Evolutionary conservation across 306 rosid genomes (phyloP), one percentile per base, ranked within the genome.

Genomic region (Pyrus bretschneideri): DNA sequence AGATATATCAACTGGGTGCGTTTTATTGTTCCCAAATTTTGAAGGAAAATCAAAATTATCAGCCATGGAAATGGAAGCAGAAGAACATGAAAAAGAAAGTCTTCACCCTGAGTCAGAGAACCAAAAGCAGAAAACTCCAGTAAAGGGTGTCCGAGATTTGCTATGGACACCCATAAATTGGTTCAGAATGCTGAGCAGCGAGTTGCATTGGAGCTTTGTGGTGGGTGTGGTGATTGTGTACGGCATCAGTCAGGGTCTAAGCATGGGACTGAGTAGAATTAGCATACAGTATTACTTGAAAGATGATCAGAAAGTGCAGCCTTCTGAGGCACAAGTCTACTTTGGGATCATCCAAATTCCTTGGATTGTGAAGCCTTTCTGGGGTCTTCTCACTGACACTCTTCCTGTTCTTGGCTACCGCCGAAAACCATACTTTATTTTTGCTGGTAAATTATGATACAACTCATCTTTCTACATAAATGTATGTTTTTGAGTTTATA

Each of bases 141-240:
- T 44, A 9, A 12, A 49, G 77, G 64, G 81, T 52, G 9, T 81
- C 18, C 51, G 75, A 49, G 70, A 63, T 22, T 77, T 69, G 25
- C 52, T 76, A 22, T 57, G 78, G 78, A 25, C 18, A 1, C 78
- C 81, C 6, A 49, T 77, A 40, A 73, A 72, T 22, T 81, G 85
- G 85, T 68, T 81, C 12, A 81, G 51, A 40, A 81, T 77, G 81
- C 79, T 81, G 45, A 58, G 75, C 21, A 51, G 67, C 10, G 78
- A 76, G 59, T 77, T 81, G 67, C 81, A 77, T 23, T 81, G 75
- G 85, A 81, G 75, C 68, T 81, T 81, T 72, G 81, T 81, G 58
- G 31, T 60, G 72, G 78, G 81, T 25, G 81, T 81, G 59, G 66
- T 77, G 3, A 58, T 77, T 14, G 75, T 81, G 15, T 81, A 81